These are phyloP conservation scores for Xylariaceae sp. DNA, from an alignment of 2,329 filamentous ascomycete genomes.

Conservation along the genomic window DNA sequence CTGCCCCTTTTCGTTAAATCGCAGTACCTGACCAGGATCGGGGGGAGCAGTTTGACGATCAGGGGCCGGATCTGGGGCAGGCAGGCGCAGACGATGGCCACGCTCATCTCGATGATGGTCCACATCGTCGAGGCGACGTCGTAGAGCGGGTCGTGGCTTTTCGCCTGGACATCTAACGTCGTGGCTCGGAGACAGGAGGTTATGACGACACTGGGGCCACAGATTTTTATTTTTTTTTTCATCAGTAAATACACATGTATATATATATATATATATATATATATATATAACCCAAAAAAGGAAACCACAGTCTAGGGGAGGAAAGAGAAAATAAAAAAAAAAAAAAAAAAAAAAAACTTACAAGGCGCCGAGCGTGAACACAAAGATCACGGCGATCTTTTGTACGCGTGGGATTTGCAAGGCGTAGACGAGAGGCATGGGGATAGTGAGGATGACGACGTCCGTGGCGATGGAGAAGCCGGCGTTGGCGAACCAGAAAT, in stretches of 20 bases:
- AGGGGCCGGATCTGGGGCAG: constrained; percentile 32
- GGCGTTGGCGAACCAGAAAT: constrained; percentile 40
- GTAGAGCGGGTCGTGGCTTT: constrained; percentile 27
- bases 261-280: too few relatives aligned
- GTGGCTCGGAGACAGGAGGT: constrained; percentile 36
- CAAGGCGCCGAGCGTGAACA: constrained; percentile 40
- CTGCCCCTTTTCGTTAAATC: constrained; percentile 11
- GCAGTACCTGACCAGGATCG: constrained; percentile 23
- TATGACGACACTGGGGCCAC: constrained; percentile 24
- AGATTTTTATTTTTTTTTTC: too few relatives aligned
- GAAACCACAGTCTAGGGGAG: neutral
- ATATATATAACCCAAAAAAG: neutral
- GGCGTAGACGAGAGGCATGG: constrained; percentile 37
- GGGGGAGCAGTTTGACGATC: constrained; percentile 28
- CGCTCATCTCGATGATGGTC: constrained; percentile 36
- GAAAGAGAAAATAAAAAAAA: neutral
- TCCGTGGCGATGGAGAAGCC: constrained; percentile 39
- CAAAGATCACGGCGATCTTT: constrained; percentile 35
- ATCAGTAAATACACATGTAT: too few relatives aligned
- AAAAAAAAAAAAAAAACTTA: constrained; percentile 22
- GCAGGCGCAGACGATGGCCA: constrained; percentile 35
- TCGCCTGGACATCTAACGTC: constrained; percentile 33
- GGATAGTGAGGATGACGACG: constrained; percentile 35
- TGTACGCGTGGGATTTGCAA: constrained; percentile 36
- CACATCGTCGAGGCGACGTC: constrained; percentile 33